Evolutionary conservation across 371 early-diverging fungal genomes (phyloP), one percentile per base, ranked within the genome.

Genomic region (Cokeromyces recurvatus): DNA sequence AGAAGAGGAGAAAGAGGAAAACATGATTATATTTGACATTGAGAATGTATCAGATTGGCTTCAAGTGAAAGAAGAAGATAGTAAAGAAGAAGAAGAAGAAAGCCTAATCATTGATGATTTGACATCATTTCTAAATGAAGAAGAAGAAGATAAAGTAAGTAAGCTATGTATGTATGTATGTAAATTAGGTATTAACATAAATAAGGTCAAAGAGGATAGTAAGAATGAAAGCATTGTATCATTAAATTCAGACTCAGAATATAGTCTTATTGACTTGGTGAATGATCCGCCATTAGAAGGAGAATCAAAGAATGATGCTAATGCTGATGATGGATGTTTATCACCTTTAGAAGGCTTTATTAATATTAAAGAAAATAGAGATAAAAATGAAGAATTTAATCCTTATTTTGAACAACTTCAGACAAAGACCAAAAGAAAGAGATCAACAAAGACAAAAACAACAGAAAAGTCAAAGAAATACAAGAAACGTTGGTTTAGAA

Each of bases 341-440:
- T 61, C 61, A 5, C 61, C 61, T 1, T 38, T 61, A 19, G 52
- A 55, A 43, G 61, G 61, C 0, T 56, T 55, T 27, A 51, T 40
- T 8, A 60, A 29, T 24, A 20, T 60, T 4, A 24, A 44, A 19
- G 48, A 35, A 11, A 29, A 38, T 23, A 16, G 34, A 19, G n/a
- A n/a, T n/a, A n/a, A 14, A 38, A 31, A 38, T 29, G 40, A 17
- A 23, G 31, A 24, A 21, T 40, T 27, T 27, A 43, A 47, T 32
- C 41, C 35, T 0, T 51, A 29, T 21, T 27, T 50, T 2, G 25
- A 32, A 24, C 57, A 50, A 37, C 37, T 55, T 4, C 15, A 41
- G 14, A 45, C 31, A 1, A 43, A 29, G 10, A 39, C 36, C 8
- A 27, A 16, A 10, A 12, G 20, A 29, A 36, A 31, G 32, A 21